Percentiles rank a stretch among this genome's conserved stretches.
phyloP scores from a whole-genome alignment of 106 monocot species.

The Allium fistulosum region DNA sequence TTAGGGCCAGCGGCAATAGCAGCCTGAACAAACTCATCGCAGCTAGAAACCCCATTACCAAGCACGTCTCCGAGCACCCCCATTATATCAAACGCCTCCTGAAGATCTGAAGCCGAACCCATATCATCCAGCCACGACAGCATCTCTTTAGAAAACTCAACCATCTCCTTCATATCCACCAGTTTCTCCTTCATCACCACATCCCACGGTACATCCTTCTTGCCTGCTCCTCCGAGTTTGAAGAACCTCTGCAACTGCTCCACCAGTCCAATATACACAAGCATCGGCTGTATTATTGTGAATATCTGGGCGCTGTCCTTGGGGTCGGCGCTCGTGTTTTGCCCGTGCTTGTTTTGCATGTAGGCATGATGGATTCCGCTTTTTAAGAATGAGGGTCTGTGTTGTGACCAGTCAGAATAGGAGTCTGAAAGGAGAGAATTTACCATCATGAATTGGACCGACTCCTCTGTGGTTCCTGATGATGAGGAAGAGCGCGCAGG shows the following conservation, averaged over 20 bases:
- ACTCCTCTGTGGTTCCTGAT: constrained; percentile 42
- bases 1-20: constrained; percentile 25
- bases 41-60: constrained; percentile 45
- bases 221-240: constrained; percentile 30
- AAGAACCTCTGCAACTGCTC: constrained; percentile 92
- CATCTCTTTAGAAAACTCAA: constrained; percentile 67
- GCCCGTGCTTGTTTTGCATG: constrained; percentile 72
- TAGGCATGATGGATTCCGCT: constrained; percentile 82
- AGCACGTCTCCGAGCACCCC: constrained; percentile 51
- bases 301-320: constrained; percentile 43
- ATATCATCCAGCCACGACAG: constrained; percentile 93
- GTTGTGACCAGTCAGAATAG: constrained; percentile 71
- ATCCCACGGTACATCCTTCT: constrained; percentile 59
- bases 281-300: constrained; percentile 64
- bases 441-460: constrained; percentile 99
- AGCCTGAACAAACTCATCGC: constrained; percentile 76
- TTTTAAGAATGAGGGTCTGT: constrained; percentile 64
- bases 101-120: constrained; percentile 53
- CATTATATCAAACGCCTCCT: constrained; percentile 87
- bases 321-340: constrained; percentile 3
- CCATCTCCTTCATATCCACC: constrained; percentile 88
- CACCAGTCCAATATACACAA: constrained; percentile 83
- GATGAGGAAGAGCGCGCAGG: constrained; percentile 49
- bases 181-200: constrained; percentile 75
- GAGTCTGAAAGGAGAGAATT: constrained; percentile 83